Percentiles rank a stretch among this genome's conserved stretches.
Evolutionary conservation across 1,139 yeast genomes (phyloP).

Genomic region (Kluyveromyces sp.): DNA sequence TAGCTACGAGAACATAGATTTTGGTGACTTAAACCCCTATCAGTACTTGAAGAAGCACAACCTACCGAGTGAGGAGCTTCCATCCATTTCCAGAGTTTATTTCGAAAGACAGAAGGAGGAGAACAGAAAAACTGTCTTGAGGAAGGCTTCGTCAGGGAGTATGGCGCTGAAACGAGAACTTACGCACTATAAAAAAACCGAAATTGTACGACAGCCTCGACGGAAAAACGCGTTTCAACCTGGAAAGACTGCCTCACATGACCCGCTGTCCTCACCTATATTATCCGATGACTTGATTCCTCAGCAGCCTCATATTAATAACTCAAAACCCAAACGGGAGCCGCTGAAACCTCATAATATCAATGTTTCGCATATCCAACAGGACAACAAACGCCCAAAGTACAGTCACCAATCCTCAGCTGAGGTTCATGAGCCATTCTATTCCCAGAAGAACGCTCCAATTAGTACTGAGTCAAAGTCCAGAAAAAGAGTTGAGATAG

Average conservation of each 20-base stretch:
- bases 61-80: conserved; percentile 33
- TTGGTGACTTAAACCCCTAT: conserved; percentile 35
- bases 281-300: background rate
- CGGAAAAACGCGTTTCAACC: conserved; percentile 16
- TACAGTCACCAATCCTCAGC: background rate
- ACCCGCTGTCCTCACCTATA: conserved; percentile 14
- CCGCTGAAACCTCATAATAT: conserved; percentile 26
- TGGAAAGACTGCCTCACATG: conserved; percentile 11
- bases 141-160: conserved; percentile 17
- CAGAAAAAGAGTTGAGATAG: conserved; percentile 24
- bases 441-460: conserved; percentile 7
- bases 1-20: conserved; percentile 25
- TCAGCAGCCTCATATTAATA: background rate
- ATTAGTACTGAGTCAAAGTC: conserved; percentile 3
- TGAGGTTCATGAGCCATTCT: conserved; percentile 5
- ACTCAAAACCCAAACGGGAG: conserved; percentile 18
- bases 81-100: conserved; percentile 32
- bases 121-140: conserved; percentile 25
- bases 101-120: conserved; percentile 34
- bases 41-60: conserved; percentile 34
- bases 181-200: conserved; percentile 2
- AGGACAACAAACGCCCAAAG: conserved; percentile 7
- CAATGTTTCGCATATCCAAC: conserved; percentile 16
- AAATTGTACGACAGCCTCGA: conserved; percentile 14
- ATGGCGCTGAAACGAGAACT: conserved; percentile 6